phyloP scores from a whole-genome alignment of 139 green algal genomes.

The Coelastrella sp. region DNA sequence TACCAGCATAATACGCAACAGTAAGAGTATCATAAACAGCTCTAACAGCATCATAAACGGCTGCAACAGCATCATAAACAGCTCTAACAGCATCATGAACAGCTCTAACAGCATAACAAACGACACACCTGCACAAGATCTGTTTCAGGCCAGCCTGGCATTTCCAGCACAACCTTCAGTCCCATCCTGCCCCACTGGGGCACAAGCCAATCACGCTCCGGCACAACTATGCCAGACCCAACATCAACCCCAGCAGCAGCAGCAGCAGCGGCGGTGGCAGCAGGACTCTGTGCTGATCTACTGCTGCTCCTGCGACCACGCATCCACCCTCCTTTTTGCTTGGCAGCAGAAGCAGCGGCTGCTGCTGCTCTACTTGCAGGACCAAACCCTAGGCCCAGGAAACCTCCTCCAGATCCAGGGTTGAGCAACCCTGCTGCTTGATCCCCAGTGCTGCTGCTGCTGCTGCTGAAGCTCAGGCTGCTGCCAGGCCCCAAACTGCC shows the following conservation, averaged over 20 bases:
- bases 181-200: neutral
- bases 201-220: conserved; percentile 25
- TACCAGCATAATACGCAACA: neutral
- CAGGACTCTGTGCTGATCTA: neutral
- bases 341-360: neutral
- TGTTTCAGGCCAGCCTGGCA: conserved; percentile 18
- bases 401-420: neutral
- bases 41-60: neutral
- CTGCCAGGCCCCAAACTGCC: neutral
- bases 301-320: neutral
- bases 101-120: neutral
- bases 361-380: conserved; percentile 1
- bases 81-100: neutral
- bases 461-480: neutral
- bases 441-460: conserved; percentile 7
- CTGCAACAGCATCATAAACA: neutral
- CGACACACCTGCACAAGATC: conserved; percentile 23
- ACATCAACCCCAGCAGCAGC: conserved; percentile 20
- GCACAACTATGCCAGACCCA: conserved; percentile 7
- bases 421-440: neutral
- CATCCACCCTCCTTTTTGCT: neutral
- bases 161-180: conserved; percentile 20
- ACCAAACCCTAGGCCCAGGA: neutral
- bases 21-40: neutral
- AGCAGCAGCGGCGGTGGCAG: neutral